Evolutionary conservation across 1,284 basidiomycete species (phyloP).

Genomic region (Cerrena zonata): DNA sequence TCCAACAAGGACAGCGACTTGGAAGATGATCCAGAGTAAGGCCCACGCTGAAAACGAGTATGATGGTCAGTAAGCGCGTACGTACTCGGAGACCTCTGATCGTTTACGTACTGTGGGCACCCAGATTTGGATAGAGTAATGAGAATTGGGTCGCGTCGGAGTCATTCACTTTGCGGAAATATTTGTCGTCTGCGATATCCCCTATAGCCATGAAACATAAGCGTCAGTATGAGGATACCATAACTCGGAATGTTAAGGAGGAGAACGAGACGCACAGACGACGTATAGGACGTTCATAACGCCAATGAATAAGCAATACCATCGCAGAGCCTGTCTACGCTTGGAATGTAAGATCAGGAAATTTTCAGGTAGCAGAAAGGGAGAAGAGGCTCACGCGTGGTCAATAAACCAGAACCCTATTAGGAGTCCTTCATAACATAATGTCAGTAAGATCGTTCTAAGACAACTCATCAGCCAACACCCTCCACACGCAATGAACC

Average conservation of each 20-base stretch:
- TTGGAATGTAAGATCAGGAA: constrained; percentile 7
- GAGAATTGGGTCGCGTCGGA: constrained; percentile 77
- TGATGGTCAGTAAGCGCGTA: no score
- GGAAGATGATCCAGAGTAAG: constrained; percentile 67
- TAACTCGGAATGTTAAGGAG: not conserved
- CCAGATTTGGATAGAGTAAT: constrained; percentile 59
- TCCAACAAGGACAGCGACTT: constrained; percentile 57
- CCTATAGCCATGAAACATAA: constrained; percentile 37
- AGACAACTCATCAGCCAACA: not conserved
- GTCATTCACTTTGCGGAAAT: constrained; percentile 80
- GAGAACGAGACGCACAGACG: constrained; percentile 48
- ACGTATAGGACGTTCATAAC: constrained; percentile 78
- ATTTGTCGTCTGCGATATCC: constrained; percentile 80
- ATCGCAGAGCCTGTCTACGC: constrained; percentile 56
- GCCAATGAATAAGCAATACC: constrained; percentile 78
- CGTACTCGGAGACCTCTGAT: no score
- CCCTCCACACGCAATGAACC: no score
- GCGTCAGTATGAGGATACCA: not conserved
- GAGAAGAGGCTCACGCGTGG: constrained; percentile 62
- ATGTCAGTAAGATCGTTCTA: constrained; percentile 73
- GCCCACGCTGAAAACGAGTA: constrained; percentile 62
- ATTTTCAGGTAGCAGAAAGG: constrained; percentile 3
- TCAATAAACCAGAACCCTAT: constrained; percentile 82
- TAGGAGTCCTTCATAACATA: constrained; percentile 68
- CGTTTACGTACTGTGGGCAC: constrained; percentile 56